Conservation (phyloP, 805 yeast species). For the Pichia rugopelliculosa region DNA sequence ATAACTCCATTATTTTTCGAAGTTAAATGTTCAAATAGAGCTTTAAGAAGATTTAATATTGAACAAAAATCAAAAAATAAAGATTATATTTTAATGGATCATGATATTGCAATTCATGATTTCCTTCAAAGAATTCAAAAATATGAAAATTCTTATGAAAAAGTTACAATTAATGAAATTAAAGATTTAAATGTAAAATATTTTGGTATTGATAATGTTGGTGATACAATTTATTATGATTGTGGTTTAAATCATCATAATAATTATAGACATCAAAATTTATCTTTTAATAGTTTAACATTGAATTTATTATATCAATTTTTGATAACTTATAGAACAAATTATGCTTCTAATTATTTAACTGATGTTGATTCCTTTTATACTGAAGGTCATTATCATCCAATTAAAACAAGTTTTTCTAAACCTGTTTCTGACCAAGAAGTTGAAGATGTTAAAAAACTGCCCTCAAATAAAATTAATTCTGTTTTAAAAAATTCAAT, state of each 20-base stretch:
- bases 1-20: conserved; percentile 50
- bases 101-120: conserved; percentile 48
- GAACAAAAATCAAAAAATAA: conserved; percentile 55
- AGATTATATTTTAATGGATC: conserved; percentile 50
- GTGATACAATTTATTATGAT: conserved; percentile 29
- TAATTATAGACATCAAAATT: conserved; percentile 25
- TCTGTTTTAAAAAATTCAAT: background rate
- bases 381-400: conserved; percentile 23
- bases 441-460: background rate
- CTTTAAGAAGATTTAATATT: conserved; percentile 51
- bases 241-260: conserved; percentile 24
- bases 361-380: conserved; percentile 26
- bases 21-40: conserved; percentile 47
- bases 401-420: conserved; percentile 16
- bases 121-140: conserved; percentile 49
- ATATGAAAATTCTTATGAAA: conserved; percentile 38
- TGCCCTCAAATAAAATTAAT: background rate
- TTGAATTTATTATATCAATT: conserved; percentile 28
- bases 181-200: conserved; percentile 20
- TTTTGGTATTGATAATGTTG: conserved; percentile 29
- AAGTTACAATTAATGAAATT: conserved; percentile 30
- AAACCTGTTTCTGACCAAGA: conserved; percentile 13
- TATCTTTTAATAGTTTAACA: conserved; percentile 17
- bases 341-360: conserved; percentile 28
- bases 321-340: conserved; percentile 27